Evolutionary conservation across 805 yeast species (phyloP), one percentile per base, ranked within the genome.

Genomic region (Zygosaccharomyces siamensis): DNA sequence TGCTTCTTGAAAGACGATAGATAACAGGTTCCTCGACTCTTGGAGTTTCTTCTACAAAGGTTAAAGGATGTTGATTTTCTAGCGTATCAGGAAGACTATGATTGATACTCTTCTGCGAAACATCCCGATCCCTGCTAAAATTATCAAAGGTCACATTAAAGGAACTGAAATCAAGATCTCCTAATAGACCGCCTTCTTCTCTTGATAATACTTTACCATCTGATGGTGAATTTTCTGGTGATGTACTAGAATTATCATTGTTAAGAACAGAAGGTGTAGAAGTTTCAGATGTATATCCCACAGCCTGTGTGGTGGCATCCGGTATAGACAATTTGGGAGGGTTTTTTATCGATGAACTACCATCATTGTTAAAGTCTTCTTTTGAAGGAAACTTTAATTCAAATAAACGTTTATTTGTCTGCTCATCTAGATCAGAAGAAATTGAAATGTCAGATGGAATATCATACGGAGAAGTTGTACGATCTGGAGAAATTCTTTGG

Each of bases 81-180:
- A 14, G 14, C 1, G 11, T 39, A 14, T 31, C 14, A 6, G 44
- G 10, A 3, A 20, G 39, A 23, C 38, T 24, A 12, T 26, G 28
- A 11, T 46, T 28, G 16, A 41, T 4, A 3, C 40, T 10, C 10
- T 7, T 27, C n/a, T 38, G 41, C 27, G 54, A 48, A 5, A 46
- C 49, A 8, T 52, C 54, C 4, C 36, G 39, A 14, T 51, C 47
- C 26, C 37, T 39, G 14, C 38, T 45, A 14, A 57, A 46, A n/a
- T 39, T 53, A 31, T 62, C 63, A 46, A 66, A 64, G 4, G 67
- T 58, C 55, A 66, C 58, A 43, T 60, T 53, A 42, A 66, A 66
- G 8, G 67, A 61, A 46, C 69, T 62, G 39, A 66, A 66, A 11
- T 66, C 67, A 18, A 63, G 42, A 28, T 64, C 68, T 16, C 61